Evolutionary conservation across 2,329 filamentous ascomycete genomes (phyloP), one percentile per base, ranked within the genome.

Genomic region (Xenosphaeropsis pyriputrescens): DNA sequence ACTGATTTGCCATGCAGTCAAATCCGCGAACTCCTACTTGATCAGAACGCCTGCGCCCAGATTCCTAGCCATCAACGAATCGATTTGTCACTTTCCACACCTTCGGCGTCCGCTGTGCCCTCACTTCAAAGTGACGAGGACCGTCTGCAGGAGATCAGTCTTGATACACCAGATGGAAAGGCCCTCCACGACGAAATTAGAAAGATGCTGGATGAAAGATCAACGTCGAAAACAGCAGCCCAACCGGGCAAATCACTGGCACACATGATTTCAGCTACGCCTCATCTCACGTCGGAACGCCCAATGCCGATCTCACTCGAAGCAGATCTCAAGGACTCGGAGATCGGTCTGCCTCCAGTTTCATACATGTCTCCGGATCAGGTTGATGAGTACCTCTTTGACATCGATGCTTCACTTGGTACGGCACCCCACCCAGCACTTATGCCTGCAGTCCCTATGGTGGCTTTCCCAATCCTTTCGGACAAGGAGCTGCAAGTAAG

Each of bases 21-120:
- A 57, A 63, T 96, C 26, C 73, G 95, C 38, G 89, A 96, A 50
- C 64, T 95, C 9, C 73, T 96, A 26, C 69, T 93, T 43, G 88
- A 95, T 53, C 72, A 95, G 61, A 98, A 98, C 61, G 76, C 83
- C 37, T 82, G 76, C 32, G 67, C 79, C 15, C 83, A 91, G 55
- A 76, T 96, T 33, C 76, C 85, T 9, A 64, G 75, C 18, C 70
- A 79, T 41, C 75, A 81, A 50, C 81, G 83, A 49, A 79, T 85
- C 61, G 79, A 89, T 51, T 63, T 95, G 40, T 66, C 64, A 36
- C 56, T 42, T 5, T 42, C 45, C 29, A 43, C 42, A 15, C 47
- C 47, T 14, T 41, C 40, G 12, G 39, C 53, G 31, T 34, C 43
- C 8, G 41, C 41, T 2, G 30, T 55, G 13, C 50, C 50, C 18